A percentile compares a stretch with the other conserved stretches of the same genome.
Conservation (phyloP, 768 basidiomycete species). For the Lanmaoa rubissima region DNA sequence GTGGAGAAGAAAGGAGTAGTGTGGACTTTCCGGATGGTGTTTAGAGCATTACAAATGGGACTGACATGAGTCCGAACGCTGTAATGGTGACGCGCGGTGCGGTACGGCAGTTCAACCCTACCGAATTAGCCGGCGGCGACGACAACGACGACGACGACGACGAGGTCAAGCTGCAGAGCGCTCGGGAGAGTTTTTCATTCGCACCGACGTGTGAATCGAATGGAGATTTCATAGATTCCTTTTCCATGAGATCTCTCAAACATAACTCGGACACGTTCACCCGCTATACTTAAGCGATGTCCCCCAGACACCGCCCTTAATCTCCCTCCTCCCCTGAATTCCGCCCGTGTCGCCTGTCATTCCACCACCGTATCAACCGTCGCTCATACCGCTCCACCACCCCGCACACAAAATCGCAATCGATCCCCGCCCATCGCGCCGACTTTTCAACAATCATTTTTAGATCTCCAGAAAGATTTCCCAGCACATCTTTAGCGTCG, state of each 20-base stretch:
- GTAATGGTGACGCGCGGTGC: background rate
- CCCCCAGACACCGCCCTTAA: slow-evolving; percentile 18
- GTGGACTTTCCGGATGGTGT: slow-evolving; percentile 11
- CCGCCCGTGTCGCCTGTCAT: slow-evolving; percentile 22
- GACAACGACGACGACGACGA: background rate
- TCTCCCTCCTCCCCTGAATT: slow-evolving; percentile 6
- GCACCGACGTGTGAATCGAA: slow-evolving; percentile 10
- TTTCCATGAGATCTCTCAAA: background rate
- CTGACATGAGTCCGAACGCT: slow-evolving; percentile 14
- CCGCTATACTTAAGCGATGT: background rate
- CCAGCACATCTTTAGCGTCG: slow-evolving; percentile 63
- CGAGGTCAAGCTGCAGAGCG: background rate
- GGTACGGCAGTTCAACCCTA: slow-evolving; percentile 15
- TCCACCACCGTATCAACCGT: slow-evolving; percentile 54
- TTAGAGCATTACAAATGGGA: slow-evolving; percentile 39
- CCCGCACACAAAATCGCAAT: slow-evolving; percentile 46
- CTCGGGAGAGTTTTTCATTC: background rate
- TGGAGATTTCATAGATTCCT: background rate
- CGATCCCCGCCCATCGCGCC: slow-evolving; percentile 55
- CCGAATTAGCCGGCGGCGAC: slow-evolving; percentile 18
- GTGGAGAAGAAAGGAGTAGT: slow-evolving; percentile 22
- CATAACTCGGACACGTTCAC: background rate
- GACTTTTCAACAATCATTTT: slow-evolving; percentile 50
- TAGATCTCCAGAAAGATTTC: slow-evolving; percentile 52
- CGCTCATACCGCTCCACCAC: slow-evolving; percentile 69